Conservation (phyloP, 2,329 filamentous ascomycete species). For the Colletotrichum eleusines region DNA sequence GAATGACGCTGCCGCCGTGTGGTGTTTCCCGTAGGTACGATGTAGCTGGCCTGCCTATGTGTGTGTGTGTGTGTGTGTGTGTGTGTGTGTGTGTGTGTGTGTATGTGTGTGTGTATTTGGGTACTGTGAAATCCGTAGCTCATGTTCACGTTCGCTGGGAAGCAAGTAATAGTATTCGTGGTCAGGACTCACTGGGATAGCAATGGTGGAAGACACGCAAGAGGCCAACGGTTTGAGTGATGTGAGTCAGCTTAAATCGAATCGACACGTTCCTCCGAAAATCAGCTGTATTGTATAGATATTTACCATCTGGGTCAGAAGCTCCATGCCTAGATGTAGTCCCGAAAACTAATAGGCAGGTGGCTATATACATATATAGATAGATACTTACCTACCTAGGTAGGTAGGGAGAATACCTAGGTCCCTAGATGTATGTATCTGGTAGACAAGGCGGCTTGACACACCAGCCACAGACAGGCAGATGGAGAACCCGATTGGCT, state of each 20-base stretch:
- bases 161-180: neutral
- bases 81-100: too few relatives aligned
- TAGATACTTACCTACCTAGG: too few relatives aligned
- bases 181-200: neutral
- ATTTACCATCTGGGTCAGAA: neutral
- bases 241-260: too few relatives aligned
- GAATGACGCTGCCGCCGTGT: neutral
- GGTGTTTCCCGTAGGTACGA: neutral
- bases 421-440: too few relatives aligned
- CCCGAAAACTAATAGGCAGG: too few relatives aligned
- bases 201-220: neutral
- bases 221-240: too few relatives aligned
- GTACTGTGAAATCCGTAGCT: neutral
- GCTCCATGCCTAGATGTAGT: neutral
- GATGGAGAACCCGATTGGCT: neutral
- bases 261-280: too few relatives aligned
- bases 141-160: neutral
- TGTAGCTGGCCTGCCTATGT: neutral
- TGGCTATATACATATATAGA: too few relatives aligned
- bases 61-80: neutral
- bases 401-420: too few relatives aligned
- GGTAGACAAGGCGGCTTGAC: accelerated
- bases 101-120: too few relatives aligned
- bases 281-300: too few relatives aligned
- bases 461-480: conserved; percentile 3